Evolutionary conservation across 2,329 filamentous ascomycete species (phyloP), one percentile per base, ranked within the genome.

Genomic region (Didymella segeticola): DNA sequence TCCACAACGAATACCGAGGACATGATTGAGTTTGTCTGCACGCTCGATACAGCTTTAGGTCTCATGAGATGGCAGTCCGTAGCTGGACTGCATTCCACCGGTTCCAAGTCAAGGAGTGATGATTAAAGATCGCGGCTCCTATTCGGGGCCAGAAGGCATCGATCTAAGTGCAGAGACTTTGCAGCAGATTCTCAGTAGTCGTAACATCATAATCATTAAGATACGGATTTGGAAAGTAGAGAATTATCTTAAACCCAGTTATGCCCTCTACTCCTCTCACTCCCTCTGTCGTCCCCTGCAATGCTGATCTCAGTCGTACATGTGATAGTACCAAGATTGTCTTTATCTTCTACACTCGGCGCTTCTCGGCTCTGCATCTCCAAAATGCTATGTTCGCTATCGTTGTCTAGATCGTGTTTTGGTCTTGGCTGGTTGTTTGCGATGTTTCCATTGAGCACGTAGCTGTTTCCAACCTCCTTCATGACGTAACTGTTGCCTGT

Each of bases 401-500:
- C 51, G 1, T 53, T 53, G 12, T 53, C 51, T 5, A 53, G 22
- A n/a, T 48, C 51, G 9, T 53, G 51, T 17, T 48, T 53, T 7
- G 51, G 43, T 11, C 42, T 25, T n/a, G 29, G 5, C n/a, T 47
- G 36, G 8, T 12, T 22, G 1, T 29, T 29, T 5, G 27, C 20
- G 1, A n/a, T 12, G 19, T 53, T 53, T 3, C 50, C 50, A 10
- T 53, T 38, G n/a, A 53, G 11, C 2, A 53, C 51, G 23, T 53
- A 53, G 23, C 51, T 52, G 17, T 53, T 60, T 2, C 56, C 58
- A 2, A 58, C 23, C 4, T 39, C 47, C 7, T 61, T 58, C 25
- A 66, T 50, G 12, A 38, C 54, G 17, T 65, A 68, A 43, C 60
- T 64, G 30, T 65, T 57, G 17, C 51, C 49, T 1, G 56, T 54